Evolutionary conservation across 805 yeast genomes (phyloP).

Genomic region (Barnettozyma sp.): DNA sequence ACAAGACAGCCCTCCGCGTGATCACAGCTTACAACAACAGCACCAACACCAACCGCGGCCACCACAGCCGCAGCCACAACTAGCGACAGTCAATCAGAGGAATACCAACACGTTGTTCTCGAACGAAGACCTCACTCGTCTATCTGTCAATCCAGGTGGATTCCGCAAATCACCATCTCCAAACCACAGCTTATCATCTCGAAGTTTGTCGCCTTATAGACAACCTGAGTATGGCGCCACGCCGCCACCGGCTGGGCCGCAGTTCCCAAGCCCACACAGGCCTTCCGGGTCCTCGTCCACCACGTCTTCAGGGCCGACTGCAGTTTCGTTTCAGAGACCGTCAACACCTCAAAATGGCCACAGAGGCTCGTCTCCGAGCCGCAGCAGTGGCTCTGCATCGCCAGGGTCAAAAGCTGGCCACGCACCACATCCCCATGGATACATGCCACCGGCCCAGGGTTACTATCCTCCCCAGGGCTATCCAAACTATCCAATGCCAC

Average conservation of each 20-base stretch:
- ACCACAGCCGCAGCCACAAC: no score
- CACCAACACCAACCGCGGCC: no score
- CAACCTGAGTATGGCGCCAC: conserved; percentile 4
- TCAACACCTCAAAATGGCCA: conserved; percentile 5
- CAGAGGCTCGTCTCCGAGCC: conserved; percentile 14
- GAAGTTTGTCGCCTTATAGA: conserved; percentile 14
- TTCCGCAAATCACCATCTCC: conserved; percentile 5
- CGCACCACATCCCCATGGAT: conserved; percentile 15
- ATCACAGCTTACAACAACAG: no score
- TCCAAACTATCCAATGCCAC: no score
- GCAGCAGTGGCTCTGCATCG: conserved; percentile 9
- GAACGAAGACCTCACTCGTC: background rate
- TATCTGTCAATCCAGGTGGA: background rate
- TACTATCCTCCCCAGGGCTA: conserved; percentile 11
- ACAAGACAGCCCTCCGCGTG: no score
- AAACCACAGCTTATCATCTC: conserved; percentile 9
- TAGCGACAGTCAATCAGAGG: no score
- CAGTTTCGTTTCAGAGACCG: background rate
- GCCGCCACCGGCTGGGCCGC: conserved; percentile 7
- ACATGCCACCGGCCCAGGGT: conserved; percentile 7
- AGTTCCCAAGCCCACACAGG: background rate
- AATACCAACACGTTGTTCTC: no score
- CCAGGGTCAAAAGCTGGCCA: conserved; percentile 11
- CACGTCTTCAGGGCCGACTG: background rate
- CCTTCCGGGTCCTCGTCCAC: background rate